Conservation (phyloP, 352 stramenopile genomes). For the Phytophthora niederhauseri region DNA sequence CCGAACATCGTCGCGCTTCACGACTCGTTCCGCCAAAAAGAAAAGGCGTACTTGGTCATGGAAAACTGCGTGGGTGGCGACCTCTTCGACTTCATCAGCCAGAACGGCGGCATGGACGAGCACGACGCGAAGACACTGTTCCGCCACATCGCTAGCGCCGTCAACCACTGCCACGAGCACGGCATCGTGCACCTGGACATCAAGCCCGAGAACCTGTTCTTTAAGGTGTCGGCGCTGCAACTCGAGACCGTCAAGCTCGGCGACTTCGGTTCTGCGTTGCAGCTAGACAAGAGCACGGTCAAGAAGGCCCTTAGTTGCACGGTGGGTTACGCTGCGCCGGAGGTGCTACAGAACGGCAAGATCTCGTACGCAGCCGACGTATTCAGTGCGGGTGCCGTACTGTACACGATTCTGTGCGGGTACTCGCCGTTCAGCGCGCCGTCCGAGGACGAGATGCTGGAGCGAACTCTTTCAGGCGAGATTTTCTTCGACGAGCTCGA, state of each 20-base stretch:
- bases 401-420: slow-evolving; percentile 72
- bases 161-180: slow-evolving; percentile 63
- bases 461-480: slow-evolving; percentile 52
- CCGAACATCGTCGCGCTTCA: slow-evolving; percentile 70
- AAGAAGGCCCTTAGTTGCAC: slow-evolving; percentile 66
- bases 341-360: slow-evolving; percentile 58
- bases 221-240: slow-evolving; percentile 55
- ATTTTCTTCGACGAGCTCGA: slow-evolving; percentile 63
- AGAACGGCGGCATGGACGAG: slow-evolving; percentile 60
- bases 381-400: slow-evolving; percentile 73
- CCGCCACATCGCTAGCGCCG: slow-evolving; percentile 52
- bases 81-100: slow-evolving; percentile 63
- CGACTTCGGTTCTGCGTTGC: slow-evolving; percentile 73
- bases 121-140: slow-evolving; percentile 54
- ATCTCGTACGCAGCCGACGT: slow-evolving; percentile 73
- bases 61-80: slow-evolving; percentile 71
- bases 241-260: slow-evolving; percentile 64
- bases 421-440: slow-evolving; percentile 69
- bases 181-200: slow-evolving; percentile 78
- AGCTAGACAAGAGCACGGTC: slow-evolving; percentile 42
- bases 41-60: slow-evolving; percentile 66
- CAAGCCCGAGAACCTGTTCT: slow-evolving; percentile 84
- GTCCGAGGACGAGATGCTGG: slow-evolving; percentile 68
- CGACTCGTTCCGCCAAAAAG: slow-evolving; percentile 67
- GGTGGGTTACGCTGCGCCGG: slow-evolving; percentile 75